Evolutionary conservation across 768 basidiomycete species (phyloP).

Genomic region (Hydnomerulius pinastri): DNA sequence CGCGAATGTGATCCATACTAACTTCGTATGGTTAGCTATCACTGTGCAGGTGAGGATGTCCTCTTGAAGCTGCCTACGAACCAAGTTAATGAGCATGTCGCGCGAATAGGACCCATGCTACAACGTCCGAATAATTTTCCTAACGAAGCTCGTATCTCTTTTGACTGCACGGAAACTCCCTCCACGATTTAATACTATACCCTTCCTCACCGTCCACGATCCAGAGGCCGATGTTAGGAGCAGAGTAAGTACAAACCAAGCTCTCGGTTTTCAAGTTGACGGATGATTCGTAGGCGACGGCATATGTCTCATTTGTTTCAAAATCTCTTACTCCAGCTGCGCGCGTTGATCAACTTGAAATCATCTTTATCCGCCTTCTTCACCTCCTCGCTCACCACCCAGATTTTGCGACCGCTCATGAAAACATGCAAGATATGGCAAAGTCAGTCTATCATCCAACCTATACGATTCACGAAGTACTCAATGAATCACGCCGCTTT

Average conservation of each 20-base stretch:
- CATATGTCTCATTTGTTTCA: constrained; percentile 55
- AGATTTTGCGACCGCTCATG: constrained; percentile 72
- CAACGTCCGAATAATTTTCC: constrained; percentile 77
- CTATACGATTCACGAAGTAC: background rate
- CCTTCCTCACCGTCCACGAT: constrained; percentile 89
- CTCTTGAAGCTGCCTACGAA: background rate
- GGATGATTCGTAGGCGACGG: constrained; percentile 46
- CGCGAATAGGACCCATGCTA: constrained; percentile 76
- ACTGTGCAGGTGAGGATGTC: constrained; percentile 69
- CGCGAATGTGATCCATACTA: constrained; percentile 53
- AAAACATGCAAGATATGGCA: constrained; percentile 74
- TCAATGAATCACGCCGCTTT: background rate
- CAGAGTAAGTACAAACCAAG: constrained; percentile 45
- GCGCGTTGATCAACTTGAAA: constrained; percentile 71
- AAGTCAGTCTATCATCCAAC: constrained; percentile 52
- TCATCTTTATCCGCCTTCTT: constrained; percentile 82
- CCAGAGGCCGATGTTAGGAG: constrained; percentile 80
- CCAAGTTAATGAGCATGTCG: constrained; percentile 1
- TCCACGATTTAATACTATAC: constrained; percentile 76
- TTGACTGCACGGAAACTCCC: constrained; percentile 67
- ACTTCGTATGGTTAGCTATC: constrained; percentile 71
- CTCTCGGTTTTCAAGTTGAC: constrained; percentile 1
- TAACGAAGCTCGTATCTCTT: constrained; percentile 70
- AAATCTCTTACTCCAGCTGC: constrained; percentile 51
- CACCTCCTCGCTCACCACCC: constrained; percentile 94